Conservation (phyloP, 495 filamentous ascomycete species). For the Neurospora sp. region DNA sequence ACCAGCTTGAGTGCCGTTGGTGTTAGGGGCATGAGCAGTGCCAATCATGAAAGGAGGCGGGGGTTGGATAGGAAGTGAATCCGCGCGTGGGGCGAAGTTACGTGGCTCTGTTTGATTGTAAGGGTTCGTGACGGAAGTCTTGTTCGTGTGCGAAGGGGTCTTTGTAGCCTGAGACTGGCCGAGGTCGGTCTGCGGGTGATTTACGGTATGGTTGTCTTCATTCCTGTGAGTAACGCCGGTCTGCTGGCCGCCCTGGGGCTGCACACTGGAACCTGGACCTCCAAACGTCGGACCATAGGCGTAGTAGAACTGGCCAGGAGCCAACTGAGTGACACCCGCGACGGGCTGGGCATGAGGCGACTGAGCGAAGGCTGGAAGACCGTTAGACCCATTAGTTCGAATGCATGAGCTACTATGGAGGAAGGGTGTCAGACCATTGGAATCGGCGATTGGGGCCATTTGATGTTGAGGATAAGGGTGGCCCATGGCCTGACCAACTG, state of each 20-base stretch:
- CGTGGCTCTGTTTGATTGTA: conserved; percentile 18
- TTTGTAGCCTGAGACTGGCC: not conserved
- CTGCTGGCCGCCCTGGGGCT: not conserved
- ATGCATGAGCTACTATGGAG: not conserved
- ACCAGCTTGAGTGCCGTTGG: not conserved
- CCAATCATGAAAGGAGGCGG: not conserved
- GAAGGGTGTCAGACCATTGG: not conserved
- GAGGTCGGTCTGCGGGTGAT: not conserved
- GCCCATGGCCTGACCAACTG: not conserved
- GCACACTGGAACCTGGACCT: not conserved
- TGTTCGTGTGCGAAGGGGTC: conserved; percentile 9
- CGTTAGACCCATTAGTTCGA: not conserved
- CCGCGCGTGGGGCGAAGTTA: conserved; percentile 12
- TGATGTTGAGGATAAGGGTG: not conserved
- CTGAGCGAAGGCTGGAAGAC: not conserved
- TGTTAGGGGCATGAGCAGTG: not conserved
- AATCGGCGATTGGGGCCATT: not conserved
- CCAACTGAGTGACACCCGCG: not conserved
- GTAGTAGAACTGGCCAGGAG: not conserved
- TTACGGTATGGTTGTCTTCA: not conserved
- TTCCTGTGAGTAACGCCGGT: not conserved
- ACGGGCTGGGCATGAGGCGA: not conserved
- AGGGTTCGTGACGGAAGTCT: conserved; percentile 1
- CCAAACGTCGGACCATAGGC: not conserved
- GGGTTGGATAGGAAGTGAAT: not conserved